Evolutionary conservation across 805 yeast genomes (phyloP).

Genomic region (Zygosaccharomyces lentus): DNA sequence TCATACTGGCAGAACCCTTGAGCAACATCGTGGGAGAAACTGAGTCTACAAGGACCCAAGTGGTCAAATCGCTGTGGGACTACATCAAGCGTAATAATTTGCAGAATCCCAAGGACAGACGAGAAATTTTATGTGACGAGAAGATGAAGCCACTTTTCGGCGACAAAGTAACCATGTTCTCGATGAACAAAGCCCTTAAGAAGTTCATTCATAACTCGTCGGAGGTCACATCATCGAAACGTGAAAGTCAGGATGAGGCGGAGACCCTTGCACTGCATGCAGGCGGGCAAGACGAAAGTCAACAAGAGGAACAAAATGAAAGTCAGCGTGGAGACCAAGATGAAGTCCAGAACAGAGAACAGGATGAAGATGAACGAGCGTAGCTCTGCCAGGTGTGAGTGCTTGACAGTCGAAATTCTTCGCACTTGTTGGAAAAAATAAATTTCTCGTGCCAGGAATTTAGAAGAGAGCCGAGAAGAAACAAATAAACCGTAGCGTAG

Average conservation of each 20-base stretch:
- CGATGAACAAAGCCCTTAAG: conserved; percentile 51
- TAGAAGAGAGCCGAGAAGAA: background rate
- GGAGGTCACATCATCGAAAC: conserved; percentile 11
- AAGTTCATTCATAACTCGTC: conserved; percentile 45
- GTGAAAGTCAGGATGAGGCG: background rate
- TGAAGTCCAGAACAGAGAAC: background rate
- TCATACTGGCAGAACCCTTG: conserved; percentile 50
- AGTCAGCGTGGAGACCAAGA: background rate
- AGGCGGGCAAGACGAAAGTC: background rate
- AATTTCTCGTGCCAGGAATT: background rate
- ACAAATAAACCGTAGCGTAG: background rate
- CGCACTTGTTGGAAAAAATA: background rate
- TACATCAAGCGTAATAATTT: conserved; percentile 58
- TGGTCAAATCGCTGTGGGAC: conserved; percentile 66
- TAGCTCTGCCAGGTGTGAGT: background rate
- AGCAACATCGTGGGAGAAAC: conserved; percentile 44
- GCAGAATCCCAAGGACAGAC: conserved; percentile 63
- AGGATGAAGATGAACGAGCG: background rate
- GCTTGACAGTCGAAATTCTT: background rate
- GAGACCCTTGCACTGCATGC: background rate
- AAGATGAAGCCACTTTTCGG: conserved; percentile 57
- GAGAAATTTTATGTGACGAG: conserved; percentile 64
- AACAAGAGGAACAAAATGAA: background rate
- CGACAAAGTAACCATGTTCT: conserved; percentile 52
- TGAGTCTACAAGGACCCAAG: conserved; percentile 59